These are phyloP conservation scores for Colletotrichum shisoi DNA, from an alignment of 2,329 filamentous ascomycete species.

Conservation along the genomic window DNA sequence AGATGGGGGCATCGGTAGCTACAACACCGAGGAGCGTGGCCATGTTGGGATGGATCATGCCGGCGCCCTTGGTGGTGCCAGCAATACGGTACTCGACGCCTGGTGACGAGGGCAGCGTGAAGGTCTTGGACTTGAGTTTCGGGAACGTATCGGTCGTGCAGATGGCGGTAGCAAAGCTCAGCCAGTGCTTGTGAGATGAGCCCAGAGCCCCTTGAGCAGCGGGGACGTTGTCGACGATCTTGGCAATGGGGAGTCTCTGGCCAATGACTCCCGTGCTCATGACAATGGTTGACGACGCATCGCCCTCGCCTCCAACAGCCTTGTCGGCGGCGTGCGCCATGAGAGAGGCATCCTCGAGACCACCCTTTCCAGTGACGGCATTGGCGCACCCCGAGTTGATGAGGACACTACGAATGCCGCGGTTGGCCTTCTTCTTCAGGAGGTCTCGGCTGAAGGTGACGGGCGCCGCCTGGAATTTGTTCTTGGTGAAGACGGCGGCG, in stretches of 20 bases:
- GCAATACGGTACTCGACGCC: constrained; percentile 81
- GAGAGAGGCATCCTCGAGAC: constrained; percentile 82
- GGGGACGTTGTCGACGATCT: constrained; percentile 85
- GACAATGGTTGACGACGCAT: constrained; percentile 73
- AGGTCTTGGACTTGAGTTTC: constrained; percentile 86
- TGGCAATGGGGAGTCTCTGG: constrained; percentile 88
- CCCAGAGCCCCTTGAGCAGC: constrained; percentile 75
- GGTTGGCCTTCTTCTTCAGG: constrained; percentile 70
- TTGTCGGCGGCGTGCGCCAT: constrained; percentile 85
- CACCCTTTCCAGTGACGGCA: constrained; percentile 90
- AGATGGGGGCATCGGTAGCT: constrained; percentile 87
- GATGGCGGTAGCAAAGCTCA: constrained; percentile 85
- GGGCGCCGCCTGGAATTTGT: constrained; percentile 96
- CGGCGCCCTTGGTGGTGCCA: constrained; percentile 96
- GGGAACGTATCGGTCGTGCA: constrained; percentile 99
- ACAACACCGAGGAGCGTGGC: constrained; percentile 91
- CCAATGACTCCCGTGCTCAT: constrained; percentile 99
- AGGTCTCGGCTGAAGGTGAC: constrained; percentile 84
- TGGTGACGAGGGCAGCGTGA: constrained; percentile 82
- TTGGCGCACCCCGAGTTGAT: constrained; percentile 98
- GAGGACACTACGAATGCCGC: constrained; percentile 80
- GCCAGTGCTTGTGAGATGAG: constrained; percentile 82
- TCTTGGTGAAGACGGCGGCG: constrained; percentile 95
- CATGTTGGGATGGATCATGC: constrained; percentile 99
- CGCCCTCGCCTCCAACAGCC: constrained; percentile 56